phyloP scores from a whole-genome alignment of 345 rosid genomes.

The Cochlearia excelsa region DNA sequence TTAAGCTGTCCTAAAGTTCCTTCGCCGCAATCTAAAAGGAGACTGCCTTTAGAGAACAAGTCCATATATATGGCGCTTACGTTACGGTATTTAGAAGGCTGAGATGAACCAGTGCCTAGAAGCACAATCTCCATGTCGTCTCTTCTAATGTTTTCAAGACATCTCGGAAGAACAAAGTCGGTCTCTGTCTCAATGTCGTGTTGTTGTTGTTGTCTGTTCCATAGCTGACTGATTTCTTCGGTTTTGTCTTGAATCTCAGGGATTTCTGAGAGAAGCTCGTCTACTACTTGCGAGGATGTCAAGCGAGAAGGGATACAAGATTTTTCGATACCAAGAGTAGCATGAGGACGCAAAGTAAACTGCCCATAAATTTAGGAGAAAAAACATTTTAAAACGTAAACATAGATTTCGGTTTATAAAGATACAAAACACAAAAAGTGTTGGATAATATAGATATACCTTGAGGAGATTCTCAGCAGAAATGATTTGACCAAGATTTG shows the following conservation, averaged over 20 bases:
- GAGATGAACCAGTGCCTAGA: conserved; percentile 95
- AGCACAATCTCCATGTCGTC: conserved; percentile 92
- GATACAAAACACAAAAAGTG: not conserved
- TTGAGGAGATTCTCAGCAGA: conserved; percentile 94
- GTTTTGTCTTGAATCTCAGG: conserved; percentile 73
- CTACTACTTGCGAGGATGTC: conserved; percentile 49
- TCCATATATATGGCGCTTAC: conserved; percentile 76
- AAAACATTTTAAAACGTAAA: no score
- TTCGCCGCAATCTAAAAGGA: conserved; percentile 94
- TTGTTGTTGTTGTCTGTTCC: conserved; percentile 42
- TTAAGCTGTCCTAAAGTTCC: conserved; percentile 94
- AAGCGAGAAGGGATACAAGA: conserved; percentile 56
- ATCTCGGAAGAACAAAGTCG: conserved; percentile 59
- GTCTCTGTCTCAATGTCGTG: conserved; percentile 77
- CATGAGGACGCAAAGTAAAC: conserved; percentile 95
- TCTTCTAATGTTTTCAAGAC: conserved; percentile 76
- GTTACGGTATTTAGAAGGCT: conserved; percentile 94
- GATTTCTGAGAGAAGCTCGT: conserved; percentile 62
- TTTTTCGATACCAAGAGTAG: conserved; percentile 82
- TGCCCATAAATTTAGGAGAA: conserved; percentile 26
- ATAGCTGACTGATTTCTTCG: conserved; percentile 48
- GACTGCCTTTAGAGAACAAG: conserved; percentile 76
- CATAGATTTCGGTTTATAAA: not conserved
- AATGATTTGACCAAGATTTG: conserved; percentile 40
- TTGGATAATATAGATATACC: conserved; percentile 45